Evolutionary conservation across 1,284 basidiomycete genomes (phyloP).

Genomic region (Rhodotorula sp.): DNA sequence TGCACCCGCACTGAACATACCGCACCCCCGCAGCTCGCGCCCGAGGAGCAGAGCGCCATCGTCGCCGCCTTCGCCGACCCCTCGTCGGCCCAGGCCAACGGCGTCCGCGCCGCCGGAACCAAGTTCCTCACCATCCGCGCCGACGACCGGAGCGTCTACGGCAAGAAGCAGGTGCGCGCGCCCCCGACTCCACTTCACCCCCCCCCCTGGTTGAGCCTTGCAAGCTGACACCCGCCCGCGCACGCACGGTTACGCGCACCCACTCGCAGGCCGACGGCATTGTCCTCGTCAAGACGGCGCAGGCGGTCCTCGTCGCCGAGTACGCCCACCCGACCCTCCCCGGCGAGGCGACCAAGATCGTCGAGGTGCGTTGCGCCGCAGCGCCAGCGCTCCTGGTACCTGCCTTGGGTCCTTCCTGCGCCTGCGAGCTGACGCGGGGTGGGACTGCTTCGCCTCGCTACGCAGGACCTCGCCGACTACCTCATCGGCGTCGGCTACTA

Average conservation of each 20-base stretch:
- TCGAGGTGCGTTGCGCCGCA: conserved; percentile 56
- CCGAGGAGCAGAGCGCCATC: conserved; percentile 73
- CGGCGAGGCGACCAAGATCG: conserved; percentile 69
- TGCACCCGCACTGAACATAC: neutral
- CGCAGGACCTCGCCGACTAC: conserved; percentile 68
- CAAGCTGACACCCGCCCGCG: conserved; percentile 37
- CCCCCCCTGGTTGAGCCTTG: neutral
- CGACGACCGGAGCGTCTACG: conserved; percentile 67
- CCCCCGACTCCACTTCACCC: too few species aligned
- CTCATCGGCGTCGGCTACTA: conserved; percentile 63
- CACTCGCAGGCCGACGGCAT: conserved; percentile 70
- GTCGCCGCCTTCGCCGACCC: conserved; percentile 61
- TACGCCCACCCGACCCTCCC: conserved; percentile 69
- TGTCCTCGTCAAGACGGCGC: conserved; percentile 81
- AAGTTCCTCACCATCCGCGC: conserved; percentile 79
- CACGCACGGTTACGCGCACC: neutral
- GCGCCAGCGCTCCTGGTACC: neutral
- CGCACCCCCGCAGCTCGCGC: conserved; percentile 61
- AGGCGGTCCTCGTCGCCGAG: conserved; percentile 80
- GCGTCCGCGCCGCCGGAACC: conserved; percentile 68
- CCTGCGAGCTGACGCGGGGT: too few species aligned
- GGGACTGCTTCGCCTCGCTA: neutral
- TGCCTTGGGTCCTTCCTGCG: too few species aligned
- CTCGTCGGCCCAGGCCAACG: conserved; percentile 57
- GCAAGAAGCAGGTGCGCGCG: conserved; percentile 79